Evolutionary conservation across 768 basidiomycete species (phyloP).

Genomic region (Auriscalpium microsporum): DNA sequence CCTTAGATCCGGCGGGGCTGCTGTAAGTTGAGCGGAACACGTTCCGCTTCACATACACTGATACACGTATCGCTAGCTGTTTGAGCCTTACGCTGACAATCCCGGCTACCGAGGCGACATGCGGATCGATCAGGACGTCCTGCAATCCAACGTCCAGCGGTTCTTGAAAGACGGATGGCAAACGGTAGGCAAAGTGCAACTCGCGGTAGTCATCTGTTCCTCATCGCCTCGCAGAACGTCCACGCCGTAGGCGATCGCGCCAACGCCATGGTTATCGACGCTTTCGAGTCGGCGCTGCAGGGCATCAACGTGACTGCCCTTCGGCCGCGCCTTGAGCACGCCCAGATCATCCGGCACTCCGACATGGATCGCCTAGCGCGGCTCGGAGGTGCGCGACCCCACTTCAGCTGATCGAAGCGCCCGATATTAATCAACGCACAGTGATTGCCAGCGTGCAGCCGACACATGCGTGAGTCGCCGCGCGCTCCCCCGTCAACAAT

Average conservation of each 20-base stretch:
- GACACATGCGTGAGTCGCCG: slow-evolving; percentile 64
- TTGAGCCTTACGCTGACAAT: slow-evolving; percentile 77
- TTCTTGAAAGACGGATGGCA: slow-evolving; percentile 85
- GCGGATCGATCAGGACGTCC: slow-evolving; percentile 53
- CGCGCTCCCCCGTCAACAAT: neutral
- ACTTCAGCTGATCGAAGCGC: neutral
- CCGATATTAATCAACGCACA: slow-evolving; percentile 20
- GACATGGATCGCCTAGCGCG: slow-evolving; percentile 73
- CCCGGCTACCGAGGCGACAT: slow-evolving; percentile 71
- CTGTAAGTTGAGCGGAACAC: slow-evolving; percentile 35
- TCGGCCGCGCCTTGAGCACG: slow-evolving; percentile 83
- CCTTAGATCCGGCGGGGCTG: slow-evolving; percentile 83
- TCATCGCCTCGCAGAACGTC: slow-evolving; percentile 50
- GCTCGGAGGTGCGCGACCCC: slow-evolving; percentile 55
- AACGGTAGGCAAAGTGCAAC: slow-evolving; percentile 48
- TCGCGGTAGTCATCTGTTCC: neutral
- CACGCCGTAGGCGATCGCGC: slow-evolving; percentile 86
- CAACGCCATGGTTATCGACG: slow-evolving; percentile 75
- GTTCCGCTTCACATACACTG: neutral
- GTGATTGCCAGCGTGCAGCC: slow-evolving; percentile 90
- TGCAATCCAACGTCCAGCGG: slow-evolving; percentile 54
- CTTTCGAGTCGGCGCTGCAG: slow-evolving; percentile 64
- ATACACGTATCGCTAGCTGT: slow-evolving; percentile 37
- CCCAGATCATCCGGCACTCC: slow-evolving; percentile 70
- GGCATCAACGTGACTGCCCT: slow-evolving; percentile 53